Evolutionary conservation across 495 filamentous ascomycete genomes (phyloP), one percentile per base, ranked within the genome.

Genomic region (Lophiotrema nucula): DNA sequence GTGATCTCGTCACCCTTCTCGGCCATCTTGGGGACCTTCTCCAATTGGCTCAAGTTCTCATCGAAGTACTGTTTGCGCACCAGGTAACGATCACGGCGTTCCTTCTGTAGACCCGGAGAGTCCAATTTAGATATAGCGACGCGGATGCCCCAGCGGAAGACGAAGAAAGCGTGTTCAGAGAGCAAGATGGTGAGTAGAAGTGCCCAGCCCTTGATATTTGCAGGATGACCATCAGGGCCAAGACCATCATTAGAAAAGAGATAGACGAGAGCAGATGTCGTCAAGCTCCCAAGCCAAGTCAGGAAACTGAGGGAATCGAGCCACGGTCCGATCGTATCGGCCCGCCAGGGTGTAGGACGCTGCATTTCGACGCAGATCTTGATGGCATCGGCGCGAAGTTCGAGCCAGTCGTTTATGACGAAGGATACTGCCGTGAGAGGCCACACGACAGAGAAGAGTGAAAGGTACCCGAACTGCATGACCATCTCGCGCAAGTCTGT

Each of bases 321-420:
- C 93, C 93, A 98, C 0, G 93, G 92, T 0, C 93, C 93, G 62
- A 98, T 98, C 2, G 88, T 90, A 70, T 97, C 95, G 1, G 89
- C 86, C 13, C 93, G 84, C 71, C 84, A 84, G 0, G 93, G 93
- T 12, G 86, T 88, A 0, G 93, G 95, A 10, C 93, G 81, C 62
- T 89, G 87, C 79, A 89, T 92, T 70, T 91, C 88, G 50, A 89
- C 75, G 62, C 90, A 91, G 60, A 98, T 98, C 67, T 98, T 98
- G 72, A 92, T 81, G 15, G 95, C 92, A 59, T 98, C 93, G 21
- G 88, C 88, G 23, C 93, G 88, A 13, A 97, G 81, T 64, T 98
- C 95, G 47, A 98, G 69, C 93, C 93, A 98, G 75, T 98, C 93
- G 72, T 97, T 97, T 72, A 95, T 76, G 10, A 97, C 73, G 79